Conservation (phyloP, 2,329 filamentous ascomycete species). For the Cordyceps tenuipes region DNA sequence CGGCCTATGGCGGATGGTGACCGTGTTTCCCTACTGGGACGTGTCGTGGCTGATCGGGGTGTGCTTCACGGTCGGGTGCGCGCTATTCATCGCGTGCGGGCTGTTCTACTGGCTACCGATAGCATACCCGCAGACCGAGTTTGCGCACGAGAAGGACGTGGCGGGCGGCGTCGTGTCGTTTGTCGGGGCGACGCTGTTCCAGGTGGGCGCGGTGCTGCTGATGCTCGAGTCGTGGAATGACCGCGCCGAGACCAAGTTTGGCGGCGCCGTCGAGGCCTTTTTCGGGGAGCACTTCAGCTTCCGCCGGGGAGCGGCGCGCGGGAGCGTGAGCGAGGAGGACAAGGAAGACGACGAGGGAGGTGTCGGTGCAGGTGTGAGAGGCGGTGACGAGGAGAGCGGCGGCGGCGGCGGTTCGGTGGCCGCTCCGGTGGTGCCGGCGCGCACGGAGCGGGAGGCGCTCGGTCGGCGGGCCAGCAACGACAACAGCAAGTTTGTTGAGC, state of each 20-base stretch:
- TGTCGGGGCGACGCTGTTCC: constrained; percentile 53
- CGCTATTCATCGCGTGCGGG: constrained; percentile 16
- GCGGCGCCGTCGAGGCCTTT: constrained; percentile 45
- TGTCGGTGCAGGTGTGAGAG: background rate
- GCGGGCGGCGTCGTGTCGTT: constrained; percentile 49
- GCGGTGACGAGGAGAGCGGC: background rate
- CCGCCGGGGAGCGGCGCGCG: background rate
- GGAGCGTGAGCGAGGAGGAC: background rate
- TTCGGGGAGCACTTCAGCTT: constrained; percentile 10
- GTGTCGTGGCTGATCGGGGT: constrained; percentile 17
- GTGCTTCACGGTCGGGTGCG: constrained; percentile 16
- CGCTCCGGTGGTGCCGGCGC: background rate
- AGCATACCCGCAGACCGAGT: constrained; percentile 40
- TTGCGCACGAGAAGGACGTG: constrained; percentile 38
- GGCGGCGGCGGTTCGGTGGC: background rate
- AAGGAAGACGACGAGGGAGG: background rate
- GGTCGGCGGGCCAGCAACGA: background rate
- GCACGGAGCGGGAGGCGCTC: background rate
- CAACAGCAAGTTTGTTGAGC: constrained; percentile 13
- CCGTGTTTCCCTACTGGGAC: constrained; percentile 18
- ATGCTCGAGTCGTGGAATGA: constrained; percentile 53
- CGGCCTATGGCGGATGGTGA: constrained; percentile 16
- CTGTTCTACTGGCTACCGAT: constrained; percentile 55
- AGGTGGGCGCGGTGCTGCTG: constrained; percentile 47
- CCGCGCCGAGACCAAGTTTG: constrained; percentile 48